Evolutionary conservation across 139 green algal species (phyloP), one percentile per base, ranked within the genome.

Genomic region (Nannochloris sp.): DNA sequence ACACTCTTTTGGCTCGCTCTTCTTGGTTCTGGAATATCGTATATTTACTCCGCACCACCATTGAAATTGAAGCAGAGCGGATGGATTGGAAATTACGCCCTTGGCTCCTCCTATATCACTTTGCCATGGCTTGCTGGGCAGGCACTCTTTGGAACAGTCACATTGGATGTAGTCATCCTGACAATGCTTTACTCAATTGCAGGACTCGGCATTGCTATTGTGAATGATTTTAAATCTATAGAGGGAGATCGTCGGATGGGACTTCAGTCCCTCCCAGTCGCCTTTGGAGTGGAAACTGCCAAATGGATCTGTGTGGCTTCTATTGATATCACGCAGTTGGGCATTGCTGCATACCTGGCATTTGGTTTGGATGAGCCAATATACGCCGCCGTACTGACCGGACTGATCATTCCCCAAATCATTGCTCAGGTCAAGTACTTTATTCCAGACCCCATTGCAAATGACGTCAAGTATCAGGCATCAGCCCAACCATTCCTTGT

Each of bases 161-260:
- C 82, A 1, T 66, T 56, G 10, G 92, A 97, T 57, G 90, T 99
- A 10, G 85, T 95, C 64, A 73, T 96, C 27, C 79, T 99, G 3
- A 99, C 93, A 1, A 72, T 99, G 57, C 80, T 96, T 6, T 99
- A 99, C 88, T 97, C 90, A 48, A 86, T 93, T 9, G 87, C 90
- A 16, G 92, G 93, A 15, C 80, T 99, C 63, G 93, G 93, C 67
- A 99, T 99, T 68, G 93, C 93, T 67, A 99, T 98, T 60, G 93
- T 99, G 29, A 99, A 99, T 78, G 93, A 99, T 79, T 99, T 99
- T 84, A 99, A 99, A 75, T 88, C 71, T 69, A 97, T 97, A 63
- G 90, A 97, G 75, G 80, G 78, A 36, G 73, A 81, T 55, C 78
- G 84, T 29, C 61, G 71, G 18, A 78, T 95, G 75, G 86, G 86